Base-by-base conservation (phyloP, 1,139 yeast genomes). In the Candida neerlandica region DNA sequence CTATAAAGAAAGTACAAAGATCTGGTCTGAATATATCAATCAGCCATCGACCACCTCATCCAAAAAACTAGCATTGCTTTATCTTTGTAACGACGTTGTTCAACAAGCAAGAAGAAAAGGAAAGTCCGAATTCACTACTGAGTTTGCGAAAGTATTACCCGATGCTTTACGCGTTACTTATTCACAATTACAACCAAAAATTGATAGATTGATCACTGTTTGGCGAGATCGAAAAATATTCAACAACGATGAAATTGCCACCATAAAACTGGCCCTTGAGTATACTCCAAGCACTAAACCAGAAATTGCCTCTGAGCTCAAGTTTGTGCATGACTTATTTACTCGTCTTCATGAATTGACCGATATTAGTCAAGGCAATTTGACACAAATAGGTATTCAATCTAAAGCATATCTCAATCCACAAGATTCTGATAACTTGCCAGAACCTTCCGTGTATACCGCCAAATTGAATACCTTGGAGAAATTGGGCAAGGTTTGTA, bases 71-170 rank as follows among this genome's bases (percentile, higher is more conserved):
- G 76, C 86, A 1, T 65, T 87, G 48, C 73, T 90, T 32, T 89
- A 90, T 59, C 73, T 90, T 18, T 87, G 89, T 49, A 90, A 90
- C 63, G 97, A 90, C 59, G 86, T 90, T 23, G 87, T 89, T 0
- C 97, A 90, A 65, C 89, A 88, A 61, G 84, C 94, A 2, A 76
- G 86, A 49, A 85, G 87, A 42, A 83, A 84, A 59, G 75, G 80
- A 55, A 83, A 81, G 59, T 69, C 68, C 1, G 89, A 84, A 49
- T 86, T 86, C 56, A 69, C 85, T 7, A 67, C 66, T 4, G 86
- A 84, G 4, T 89, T 88, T 66, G 77, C 80, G 5, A 61, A 62
- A 2, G 80, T 79, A 2, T 67, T 80, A 43, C 80, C 81, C 0
- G 43, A 45, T 2, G 75, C 75, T 0, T 57, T 80, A 45, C 54